Base-by-base conservation (phyloP, 2,329 filamentous ascomycete genomes). In the Epichloe sibirici region DNA sequence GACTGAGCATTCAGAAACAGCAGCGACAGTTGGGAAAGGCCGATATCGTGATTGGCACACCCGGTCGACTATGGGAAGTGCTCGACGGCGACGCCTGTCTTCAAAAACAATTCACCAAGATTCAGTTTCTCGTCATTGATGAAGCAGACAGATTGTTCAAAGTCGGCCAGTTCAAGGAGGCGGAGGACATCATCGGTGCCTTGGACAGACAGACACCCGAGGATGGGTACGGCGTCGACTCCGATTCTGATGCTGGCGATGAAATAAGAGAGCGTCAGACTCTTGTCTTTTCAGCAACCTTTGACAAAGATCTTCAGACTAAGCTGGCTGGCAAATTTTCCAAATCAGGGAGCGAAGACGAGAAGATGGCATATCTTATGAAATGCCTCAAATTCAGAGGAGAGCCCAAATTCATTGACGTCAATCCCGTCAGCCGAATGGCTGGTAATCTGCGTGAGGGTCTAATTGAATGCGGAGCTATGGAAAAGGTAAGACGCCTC, bases 201-300 rank as follows among this genome's bases (percentile, higher is more conserved):
- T 71, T 98, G 9, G 89, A 96, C 62, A 77, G 83, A 31, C 71
- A 77, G 40, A 82, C 88, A 45, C 85, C 88, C 2, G 75, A 79
- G 17, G 74, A 77, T 23, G 74, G 75, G 6, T 66, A 71, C 1
- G 70, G 74, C 5, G 74, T 74, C 1, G 31, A 7, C 12, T 51
- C 48, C 2, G 70, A 71, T 3, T 72, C 76, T 0, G 68, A 69
- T 4, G 70, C 75, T 3, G 73, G 76, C 9, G 68, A 72, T 0
- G 61, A 68, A 6, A 58, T 67, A 11, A 64, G 73, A 43, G 63
- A 78, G 15, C 75, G 91, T 42, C 93, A 98, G 65, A 97, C 90
- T 0, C 78, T 98, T 0, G 89, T 98, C 21, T 98, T 98, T 68
- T 97, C 93, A 0, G 93, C 93, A 0, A 98, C 93, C 0, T 95